A percentile compares a stretch with the other conserved stretches of the same genome.
Evolutionary conservation across 2,329 filamentous ascomycete genomes (phyloP).

Genomic region (Hyphodiscus sp.): DNA sequence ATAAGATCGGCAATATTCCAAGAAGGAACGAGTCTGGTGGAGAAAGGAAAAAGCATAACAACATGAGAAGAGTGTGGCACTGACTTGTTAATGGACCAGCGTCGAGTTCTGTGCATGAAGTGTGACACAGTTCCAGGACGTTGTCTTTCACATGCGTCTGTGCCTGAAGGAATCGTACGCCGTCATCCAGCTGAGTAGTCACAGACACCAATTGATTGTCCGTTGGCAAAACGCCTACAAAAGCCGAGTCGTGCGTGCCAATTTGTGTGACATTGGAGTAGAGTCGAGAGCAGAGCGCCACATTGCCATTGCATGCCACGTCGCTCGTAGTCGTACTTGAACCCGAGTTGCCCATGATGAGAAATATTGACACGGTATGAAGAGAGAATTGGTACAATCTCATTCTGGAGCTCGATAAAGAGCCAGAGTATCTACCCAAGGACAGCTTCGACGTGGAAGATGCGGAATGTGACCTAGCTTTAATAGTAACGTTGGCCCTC

Average conservation of each 20-base stretch:
- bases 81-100: constrained; percentile 44
- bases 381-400: constrained; percentile 1
- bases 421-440: not conserved
- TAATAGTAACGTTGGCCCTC: not conserved
- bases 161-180: constrained; percentile 60
- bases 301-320: constrained; percentile 59
- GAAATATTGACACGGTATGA: not conserved
- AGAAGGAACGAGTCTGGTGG: too few relatives aligned
- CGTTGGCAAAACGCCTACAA: constrained; percentile 25
- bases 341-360: not conserved
- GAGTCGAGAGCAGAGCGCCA: constrained; percentile 60
- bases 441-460: not conserved
- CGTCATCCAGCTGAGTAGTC: constrained; percentile 52
- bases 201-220: constrained; percentile 54
- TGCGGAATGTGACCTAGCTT: not conserved
- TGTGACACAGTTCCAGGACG: constrained; percentile 42
- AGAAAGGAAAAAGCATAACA: not conserved
- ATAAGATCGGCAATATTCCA: not conserved
- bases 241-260: constrained; percentile 56
- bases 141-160: constrained; percentile 34
- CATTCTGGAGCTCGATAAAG: not conserved
- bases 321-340: not conserved
- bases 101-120: constrained; percentile 51
- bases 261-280: constrained; percentile 75
- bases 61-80: not conserved